Conservation (phyloP, 2,329 filamentous ascomycete species). For the Arthrobotrys sphaeroides region DNA sequence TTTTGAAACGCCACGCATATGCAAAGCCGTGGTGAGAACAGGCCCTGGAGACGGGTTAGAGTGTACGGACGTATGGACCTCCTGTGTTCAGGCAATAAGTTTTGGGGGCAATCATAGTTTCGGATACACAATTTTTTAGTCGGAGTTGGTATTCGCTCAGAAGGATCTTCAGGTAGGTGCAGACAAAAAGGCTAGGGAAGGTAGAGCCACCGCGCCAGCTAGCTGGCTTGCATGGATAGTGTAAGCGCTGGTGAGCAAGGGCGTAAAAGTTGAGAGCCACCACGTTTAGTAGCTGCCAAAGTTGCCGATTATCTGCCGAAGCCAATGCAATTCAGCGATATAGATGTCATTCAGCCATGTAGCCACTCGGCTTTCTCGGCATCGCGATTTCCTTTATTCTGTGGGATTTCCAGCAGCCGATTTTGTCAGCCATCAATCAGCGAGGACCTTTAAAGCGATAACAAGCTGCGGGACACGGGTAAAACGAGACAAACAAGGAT, state of each 20-base stretch:
- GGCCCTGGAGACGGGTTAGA: background rate
- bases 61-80: background rate
- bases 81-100: background rate
- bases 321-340: slow-evolving; percentile 7
- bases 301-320: slow-evolving; percentile 15
- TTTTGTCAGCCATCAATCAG: slow-evolving; percentile 40
- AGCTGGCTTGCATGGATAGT: slow-evolving; percentile 16
- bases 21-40: background rate
- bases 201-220: slow-evolving; percentile 15
- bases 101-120: background rate
- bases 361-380: slow-evolving; percentile 47
- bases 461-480: slow-evolving; percentile 28
- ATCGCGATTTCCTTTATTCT: slow-evolving; percentile 36
- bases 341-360: slow-evolving; percentile 10
- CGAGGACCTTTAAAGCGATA: slow-evolving; percentile 21
- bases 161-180: background rate
- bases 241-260: slow-evolving; percentile 41
- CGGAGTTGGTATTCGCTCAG: background rate
- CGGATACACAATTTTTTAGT: background rate
- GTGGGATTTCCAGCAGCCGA: background rate
- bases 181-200: background rate
- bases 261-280: background rate
- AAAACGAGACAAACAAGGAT: slow-evolving; percentile 43
- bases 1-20: slow-evolving; percentile 42
- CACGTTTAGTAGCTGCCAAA: background rate